Evolutionary conservation across 2,329 filamentous ascomycete genomes (phyloP), one percentile per base, ranked within the genome.

Genomic region (Fusarium pseudograminearum): DNA sequence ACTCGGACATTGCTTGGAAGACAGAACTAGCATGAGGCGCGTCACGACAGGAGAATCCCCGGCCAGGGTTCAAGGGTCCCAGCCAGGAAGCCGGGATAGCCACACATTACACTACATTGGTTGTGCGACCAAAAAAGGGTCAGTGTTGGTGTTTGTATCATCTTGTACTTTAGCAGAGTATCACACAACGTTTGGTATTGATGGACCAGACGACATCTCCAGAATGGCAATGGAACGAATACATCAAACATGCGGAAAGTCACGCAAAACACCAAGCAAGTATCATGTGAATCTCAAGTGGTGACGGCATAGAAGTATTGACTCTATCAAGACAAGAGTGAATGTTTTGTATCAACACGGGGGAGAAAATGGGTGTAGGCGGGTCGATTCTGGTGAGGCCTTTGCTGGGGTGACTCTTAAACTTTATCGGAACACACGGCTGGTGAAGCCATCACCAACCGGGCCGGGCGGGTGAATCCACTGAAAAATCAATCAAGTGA

Each of bases 1-100:
- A 57, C 34, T 42, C 34, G 57, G 30, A 44, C 56, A 56, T 59
- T 71, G 63, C 63, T 70, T 65, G 63, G 67, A 61, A 57, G 44
- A 71, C 63, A 71, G 67, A 38, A 69, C 67, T 36, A 68, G 63
- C 67, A 70, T 59, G 31, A n/a, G 53, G 44, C 57, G 67, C 46
- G 53, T 55, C 38, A 46, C 51, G 20, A 40, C 34, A n/a, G 45
- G 55, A 36, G 55, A 52, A 51, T 22, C 28, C 24, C 31, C 12
- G 33, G 41, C 28, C 26, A 52, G 47, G 61, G 40, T 33, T 46
- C 30, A 45, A 50, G 38, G 40, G 45, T 36, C n/a, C 51, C 24
- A 47, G 47, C 55, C 47, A 30, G 57, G 65, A 42, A 55, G 46
- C 40, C 30, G 40, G 51, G 50, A 46, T 30, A 30, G 34, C n/a